phyloP scores from a whole-genome alignment of 2,329 filamentous ascomycete genomes.

The Aspergillus calidoustus region DNA sequence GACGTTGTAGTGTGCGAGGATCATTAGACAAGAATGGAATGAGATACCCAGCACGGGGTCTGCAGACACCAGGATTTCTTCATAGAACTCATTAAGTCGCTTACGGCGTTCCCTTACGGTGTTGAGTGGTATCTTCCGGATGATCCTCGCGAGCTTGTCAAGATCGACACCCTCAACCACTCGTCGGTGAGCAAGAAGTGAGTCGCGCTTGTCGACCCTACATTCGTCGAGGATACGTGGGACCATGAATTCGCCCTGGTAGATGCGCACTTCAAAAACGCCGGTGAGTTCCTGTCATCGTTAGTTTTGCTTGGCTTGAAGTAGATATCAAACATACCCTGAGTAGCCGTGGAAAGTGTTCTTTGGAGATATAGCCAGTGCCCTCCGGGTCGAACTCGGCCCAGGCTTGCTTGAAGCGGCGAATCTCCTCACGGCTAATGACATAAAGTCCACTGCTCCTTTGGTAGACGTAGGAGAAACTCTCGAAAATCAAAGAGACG shows the following conservation, averaged over 20 bases:
- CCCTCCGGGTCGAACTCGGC: conserved; percentile 91
- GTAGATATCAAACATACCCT: conserved; percentile 58
- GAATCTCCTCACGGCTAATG: conserved; percentile 90
- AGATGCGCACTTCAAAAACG: conserved; percentile 96
- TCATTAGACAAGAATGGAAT: conserved; percentile 92
- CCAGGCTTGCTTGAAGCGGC: conserved; percentile 98
- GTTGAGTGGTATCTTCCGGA: conserved; percentile 73
- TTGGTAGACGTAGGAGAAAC: conserved; percentile 99
- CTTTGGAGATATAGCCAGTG: conserved; percentile 87
- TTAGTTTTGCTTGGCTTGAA: conserved; percentile 18
- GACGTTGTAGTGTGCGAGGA: conserved; percentile 96
- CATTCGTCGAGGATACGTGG: conserved; percentile 85
- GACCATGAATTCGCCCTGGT: conserved; percentile 87
- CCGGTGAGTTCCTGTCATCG: conserved; percentile 74
- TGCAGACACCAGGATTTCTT: conserved; percentile 92
- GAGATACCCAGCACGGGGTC: conserved; percentile 88
- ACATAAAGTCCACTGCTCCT: conserved; percentile 89
- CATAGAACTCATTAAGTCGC: conserved; percentile 92
- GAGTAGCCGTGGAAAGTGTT: conserved; percentile 83
- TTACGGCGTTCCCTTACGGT: conserved; percentile 76
- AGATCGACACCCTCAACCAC: conserved; percentile 68
- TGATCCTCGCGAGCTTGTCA: conserved; percentile 71
- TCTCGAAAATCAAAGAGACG: conserved; percentile 98
- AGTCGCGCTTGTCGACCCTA: conserved; percentile 60
- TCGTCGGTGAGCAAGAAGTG: conserved; percentile 41